Evolutionary conservation across 225 moss, liverwort and hornwort species (phyloP), one percentile per base, ranked within the genome.

Genomic region (Physcomitrium patens): DNA sequence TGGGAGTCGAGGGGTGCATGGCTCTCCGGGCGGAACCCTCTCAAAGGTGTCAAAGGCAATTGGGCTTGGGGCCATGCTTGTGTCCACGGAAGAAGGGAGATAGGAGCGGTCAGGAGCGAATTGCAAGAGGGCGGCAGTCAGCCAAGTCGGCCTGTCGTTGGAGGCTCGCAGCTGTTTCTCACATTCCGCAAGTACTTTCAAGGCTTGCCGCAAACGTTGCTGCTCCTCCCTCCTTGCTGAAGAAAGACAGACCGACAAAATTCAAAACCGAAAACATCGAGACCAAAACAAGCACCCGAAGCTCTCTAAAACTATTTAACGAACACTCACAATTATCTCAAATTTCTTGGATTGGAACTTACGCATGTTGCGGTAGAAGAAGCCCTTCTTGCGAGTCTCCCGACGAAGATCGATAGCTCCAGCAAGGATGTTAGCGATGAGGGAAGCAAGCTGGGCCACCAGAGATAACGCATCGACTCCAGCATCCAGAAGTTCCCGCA

Each of bases 31-130:
- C 7, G 84, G 84, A 64, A 90, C 89, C 70, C 87, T 92, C 68
- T 86, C 91, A 26, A 83, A 71, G 50, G 71, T 89, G 74, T 95
- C 88, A 42, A 91, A 84, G 11, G 79, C 82, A 15, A 88, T 80
- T 9, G 91, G 91, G 67, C 93, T 93, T 3, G 89, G 85, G 10
- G 85, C 82, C 63, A 89, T 77, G 60, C 93, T 93, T 18, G 91
- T 93, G 60, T 89, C 91, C 22, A 87, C 83, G 15, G 93, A 93
- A 19, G 93, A 93, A 3, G 93, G 89, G 17, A 89, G 93, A 61
- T 86, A 93, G 7, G 93, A 93, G 24, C 87, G 83, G 77, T 93
- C 93, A 8, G 93, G 93, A 17, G 93, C 93, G 74, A 93, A 89
- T 60, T 93, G 93, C 47, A 93, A 79, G 46, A 93, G 87, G 44